Conservation (phyloP, 2,329 filamentous ascomycete genomes). For the Microascus cirrosus region DNA sequence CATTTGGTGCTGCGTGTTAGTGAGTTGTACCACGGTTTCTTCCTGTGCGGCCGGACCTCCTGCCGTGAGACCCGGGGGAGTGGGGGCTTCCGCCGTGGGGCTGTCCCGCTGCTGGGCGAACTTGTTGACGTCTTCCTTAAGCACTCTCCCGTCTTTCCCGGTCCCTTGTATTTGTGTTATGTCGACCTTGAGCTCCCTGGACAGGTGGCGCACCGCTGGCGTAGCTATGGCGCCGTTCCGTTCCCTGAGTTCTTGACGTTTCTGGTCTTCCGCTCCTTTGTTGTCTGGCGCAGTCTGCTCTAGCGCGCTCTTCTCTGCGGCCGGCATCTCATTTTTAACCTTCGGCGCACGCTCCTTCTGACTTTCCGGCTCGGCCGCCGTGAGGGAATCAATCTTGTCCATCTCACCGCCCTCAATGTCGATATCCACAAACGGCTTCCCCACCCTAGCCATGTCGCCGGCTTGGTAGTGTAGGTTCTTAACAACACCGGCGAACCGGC, state of each 20-base stretch:
- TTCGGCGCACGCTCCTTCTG: neutral
- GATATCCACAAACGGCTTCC: conserved; percentile 89
- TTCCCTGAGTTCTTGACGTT: conserved; percentile 26
- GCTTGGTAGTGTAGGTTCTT: conserved; percentile 94
- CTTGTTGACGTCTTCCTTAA: conserved; percentile 82
- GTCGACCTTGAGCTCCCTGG: conserved; percentile 67
- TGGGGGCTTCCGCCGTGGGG: conserved; percentile 14
- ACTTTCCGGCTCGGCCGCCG: conserved; percentile 3
- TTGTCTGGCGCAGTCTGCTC: conserved; percentile 17
- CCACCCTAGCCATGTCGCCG: conserved; percentile 92
- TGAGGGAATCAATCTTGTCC: conserved; percentile 17
- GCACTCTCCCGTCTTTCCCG: conserved; percentile 79
- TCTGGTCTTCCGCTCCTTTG: conserved; percentile 7
- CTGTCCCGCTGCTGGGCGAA: conserved; percentile 46
- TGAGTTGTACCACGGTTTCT: conserved; percentile 61
- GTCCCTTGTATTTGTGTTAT: conserved; percentile 74
- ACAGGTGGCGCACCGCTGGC: conserved; percentile 80
- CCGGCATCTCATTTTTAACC: neutral
- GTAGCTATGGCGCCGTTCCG: conserved; percentile 72
- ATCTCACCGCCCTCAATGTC: conserved; percentile 73
- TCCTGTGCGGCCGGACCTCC: conserved; percentile 27
- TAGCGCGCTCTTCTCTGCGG: conserved; percentile 11
- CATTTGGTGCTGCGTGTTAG: conserved; percentile 80
- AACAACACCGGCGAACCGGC: conserved; percentile 86
- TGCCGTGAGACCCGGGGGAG: neutral